These are phyloP conservation scores for Leccinum uliginosum DNA, from an alignment of 768 basidiomycete species.

Conservation along the genomic window DNA sequence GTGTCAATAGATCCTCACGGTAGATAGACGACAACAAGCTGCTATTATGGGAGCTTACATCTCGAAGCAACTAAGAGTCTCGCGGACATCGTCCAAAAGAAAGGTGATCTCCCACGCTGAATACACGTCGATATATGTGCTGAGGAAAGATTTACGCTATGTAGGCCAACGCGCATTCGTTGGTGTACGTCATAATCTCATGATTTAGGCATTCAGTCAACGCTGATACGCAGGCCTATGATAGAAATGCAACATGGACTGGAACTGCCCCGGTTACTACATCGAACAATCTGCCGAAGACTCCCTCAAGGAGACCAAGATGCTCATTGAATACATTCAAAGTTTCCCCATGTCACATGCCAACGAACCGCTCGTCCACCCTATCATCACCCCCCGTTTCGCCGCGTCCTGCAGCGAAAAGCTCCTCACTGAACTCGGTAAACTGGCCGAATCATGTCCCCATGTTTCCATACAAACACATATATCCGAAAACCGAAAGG, in stretches of 20 bases:
- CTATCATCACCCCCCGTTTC: slow-evolving; percentile 89
- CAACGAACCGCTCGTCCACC: slow-evolving; percentile 64
- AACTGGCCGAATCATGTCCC: slow-evolving; percentile 51
- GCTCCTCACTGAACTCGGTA: slow-evolving; percentile 57
- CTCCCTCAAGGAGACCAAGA: slow-evolving; percentile 59
- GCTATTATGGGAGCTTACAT: slow-evolving; percentile 84
- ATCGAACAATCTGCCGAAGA: slow-evolving; percentile 48
- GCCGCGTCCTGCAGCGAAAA: slow-evolving; percentile 77
- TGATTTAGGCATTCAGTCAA: not conserved
- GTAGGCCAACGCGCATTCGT: slow-evolving; percentile 81
- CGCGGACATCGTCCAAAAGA: slow-evolving; percentile 60
- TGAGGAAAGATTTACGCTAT: not conserved
- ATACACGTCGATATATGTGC: not conserved
- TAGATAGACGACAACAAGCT: slow-evolving; percentile 77
- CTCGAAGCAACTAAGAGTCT: slow-evolving; percentile 71
- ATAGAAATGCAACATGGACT: slow-evolving; percentile 29
- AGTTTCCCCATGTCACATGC: slow-evolving; percentile 35
- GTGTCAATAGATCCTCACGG: slow-evolving; percentile 1
- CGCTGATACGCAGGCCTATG: slow-evolving; percentile 11
- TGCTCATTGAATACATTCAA: slow-evolving; percentile 65
- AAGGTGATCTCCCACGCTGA: slow-evolving; percentile 36
- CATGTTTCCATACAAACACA: slow-evolving; percentile 83
- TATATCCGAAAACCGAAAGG: slow-evolving; percentile 74
- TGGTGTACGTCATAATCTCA: slow-evolving; percentile 47
- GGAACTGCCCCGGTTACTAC: slow-evolving; percentile 69